Conservation (phyloP, 192 early-diverging fungal genomes). For the Obelidium mucronatum region DNA sequence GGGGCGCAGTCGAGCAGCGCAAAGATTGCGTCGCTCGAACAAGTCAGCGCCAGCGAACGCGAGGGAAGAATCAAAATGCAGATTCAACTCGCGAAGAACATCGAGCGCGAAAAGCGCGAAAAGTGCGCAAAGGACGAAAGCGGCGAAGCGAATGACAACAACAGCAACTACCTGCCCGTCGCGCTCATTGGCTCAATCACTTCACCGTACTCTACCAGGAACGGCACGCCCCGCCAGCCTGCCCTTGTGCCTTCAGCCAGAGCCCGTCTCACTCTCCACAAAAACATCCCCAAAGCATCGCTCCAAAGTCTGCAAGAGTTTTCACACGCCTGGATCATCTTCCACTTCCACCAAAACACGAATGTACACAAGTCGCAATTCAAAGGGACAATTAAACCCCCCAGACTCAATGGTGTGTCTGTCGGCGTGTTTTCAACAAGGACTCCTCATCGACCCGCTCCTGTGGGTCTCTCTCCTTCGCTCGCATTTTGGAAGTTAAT, state of each 20-base stretch:
- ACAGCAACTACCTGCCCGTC: background rate
- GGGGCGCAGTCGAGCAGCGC: too few relatives aligned
- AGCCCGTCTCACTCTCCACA: slow-evolving; percentile 21
- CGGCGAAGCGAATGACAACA: too few relatives aligned
- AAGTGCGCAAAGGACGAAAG: too few relatives aligned
- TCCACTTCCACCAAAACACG: slow-evolving; percentile 48
- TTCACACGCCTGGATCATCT: slow-evolving; percentile 41
- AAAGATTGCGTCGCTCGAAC: too few relatives aligned
- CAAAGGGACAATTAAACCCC: slow-evolving; percentile 39
- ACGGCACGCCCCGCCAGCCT: slow-evolving; percentile 34
- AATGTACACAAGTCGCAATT: slow-evolving; percentile 33
- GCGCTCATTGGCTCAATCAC: slow-evolving; percentile 10
- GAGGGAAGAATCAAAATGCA: slow-evolving; percentile 28
- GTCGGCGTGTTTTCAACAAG: slow-evolving; percentile 44
- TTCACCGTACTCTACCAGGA: slow-evolving; percentile 31
- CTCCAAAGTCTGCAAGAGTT: slow-evolving; percentile 24
- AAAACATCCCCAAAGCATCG: slow-evolving; percentile 31
- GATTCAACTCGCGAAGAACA: slow-evolving; percentile 22
- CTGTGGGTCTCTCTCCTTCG: slow-evolving; percentile 41
- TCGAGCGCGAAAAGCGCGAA: too few relatives aligned
- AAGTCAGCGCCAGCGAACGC: too few relatives aligned
- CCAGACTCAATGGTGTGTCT: slow-evolving; percentile 34
- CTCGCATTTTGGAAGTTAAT: slow-evolving; percentile 35
- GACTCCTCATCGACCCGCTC: slow-evolving; percentile 41
- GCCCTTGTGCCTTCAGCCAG: slow-evolving; percentile 37